These are phyloP conservation scores for Mucuna pruriens DNA, from an alignment of 306 rosid genomes.

Conservation along the genomic window DNA sequence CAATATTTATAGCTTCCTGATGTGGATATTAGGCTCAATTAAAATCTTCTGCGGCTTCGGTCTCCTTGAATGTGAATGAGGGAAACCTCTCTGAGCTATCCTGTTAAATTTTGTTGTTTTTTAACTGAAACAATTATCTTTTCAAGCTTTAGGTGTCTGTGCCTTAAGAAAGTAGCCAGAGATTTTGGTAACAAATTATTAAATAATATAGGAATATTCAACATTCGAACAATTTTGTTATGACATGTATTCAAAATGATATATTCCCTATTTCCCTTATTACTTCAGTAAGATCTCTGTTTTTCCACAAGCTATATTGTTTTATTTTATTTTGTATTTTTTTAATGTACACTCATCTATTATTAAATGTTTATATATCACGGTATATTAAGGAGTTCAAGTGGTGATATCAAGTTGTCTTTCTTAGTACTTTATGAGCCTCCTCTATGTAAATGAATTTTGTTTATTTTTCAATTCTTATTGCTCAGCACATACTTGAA, in stretches of 20 bases:
- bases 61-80: background rate
- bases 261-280: background rate
- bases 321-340: background rate
- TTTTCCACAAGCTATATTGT: background rate
- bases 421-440: background rate
- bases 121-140: background rate
- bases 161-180: background rate
- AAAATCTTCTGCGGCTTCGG: background rate
- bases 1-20: background rate
- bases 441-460: background rate
- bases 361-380: conserved; percentile 11
- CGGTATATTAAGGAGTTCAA: background rate
- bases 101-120: conserved; percentile 2
- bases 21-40: background rate
- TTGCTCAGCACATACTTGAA: background rate
- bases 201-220: background rate
- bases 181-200: background rate
- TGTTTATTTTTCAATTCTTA: conserved; percentile 18
- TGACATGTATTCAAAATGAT: background rate
- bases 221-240: background rate
- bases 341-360: background rate
- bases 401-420: background rate
- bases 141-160: background rate
- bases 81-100: background rate
- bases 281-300: background rate